Evolutionary conservation across 2,329 filamentous ascomycete genomes (phyloP), one percentile per base, ranked within the genome.

Genomic region (Thelonectria rubi): DNA sequence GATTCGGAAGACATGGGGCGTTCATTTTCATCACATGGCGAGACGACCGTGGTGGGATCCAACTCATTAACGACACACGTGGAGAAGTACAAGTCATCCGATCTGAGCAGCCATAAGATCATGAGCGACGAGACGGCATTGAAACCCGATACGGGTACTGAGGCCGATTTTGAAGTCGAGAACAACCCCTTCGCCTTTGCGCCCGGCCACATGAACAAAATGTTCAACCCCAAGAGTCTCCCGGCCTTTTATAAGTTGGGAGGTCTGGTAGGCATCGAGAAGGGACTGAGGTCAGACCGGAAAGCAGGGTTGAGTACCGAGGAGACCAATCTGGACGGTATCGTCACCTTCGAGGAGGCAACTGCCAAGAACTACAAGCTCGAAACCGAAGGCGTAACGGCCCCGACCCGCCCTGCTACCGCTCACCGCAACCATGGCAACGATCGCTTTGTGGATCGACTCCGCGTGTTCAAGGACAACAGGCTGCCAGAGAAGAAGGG

Each of bases 211-310:
- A 82, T 97, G 65, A 90, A 88, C 70, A 97, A 97, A 77, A 85
- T 97, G 79, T 87, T 94, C 64, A 95, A 96, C 73, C 94, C 94
- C 3, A 97, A 97, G 80, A 96, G 88, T 63, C 78, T 97, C 60
- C 82, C 89, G 12, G 93, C 93, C 1, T 97, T 94, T 69, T 91
- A 90, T 72, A 89, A 89, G 14, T 75, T 97, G 5, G 93, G 94
- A 50, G 94, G 94, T 21, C 76, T 97, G 15, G 78, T 78, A 17
- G 94, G 94, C 1, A 77, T 97, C 50, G 93, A 94, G 76, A 91
- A 88, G 72, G 94, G 93, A 10, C 79, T 97, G 30, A 83, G 91
- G 50, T 88, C 88, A 7, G 87, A 95, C 74, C 82, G 91, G 30
- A 85, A 84, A 52, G 82, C 89, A 37, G 94, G 94, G 8, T 75